Evolutionary conservation across 257 asterid species (phyloP).

Genomic region (Avicennia marina): DNA sequence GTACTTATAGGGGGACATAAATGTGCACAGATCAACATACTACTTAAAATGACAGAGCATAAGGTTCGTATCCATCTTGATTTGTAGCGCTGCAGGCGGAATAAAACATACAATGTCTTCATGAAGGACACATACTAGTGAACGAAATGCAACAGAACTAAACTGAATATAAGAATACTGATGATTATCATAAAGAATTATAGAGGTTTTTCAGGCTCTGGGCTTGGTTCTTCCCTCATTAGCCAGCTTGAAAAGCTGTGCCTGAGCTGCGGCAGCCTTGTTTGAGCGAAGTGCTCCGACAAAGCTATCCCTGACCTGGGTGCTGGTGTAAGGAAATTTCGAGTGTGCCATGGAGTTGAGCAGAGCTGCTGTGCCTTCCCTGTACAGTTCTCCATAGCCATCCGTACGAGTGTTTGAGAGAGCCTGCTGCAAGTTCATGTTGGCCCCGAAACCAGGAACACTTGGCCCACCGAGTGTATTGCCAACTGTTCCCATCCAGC

Average conservation of each 20-base stretch:
- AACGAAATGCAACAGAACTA: no score
- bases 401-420: conserved; percentile 59
- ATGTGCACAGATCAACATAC: no score
- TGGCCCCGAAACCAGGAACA: conserved; percentile 41
- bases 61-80: no score
- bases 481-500: conserved; percentile 51
- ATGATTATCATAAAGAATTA: no score
- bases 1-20: no score
- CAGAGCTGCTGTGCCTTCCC: conserved; percentile 86
- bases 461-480: conserved; percentile 34
- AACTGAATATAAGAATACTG: no score
- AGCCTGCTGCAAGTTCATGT: conserved; percentile 55
- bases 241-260: conserved; percentile 63
- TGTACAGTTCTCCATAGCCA: conserved; percentile 67
- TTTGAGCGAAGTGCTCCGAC: conserved; percentile 54
- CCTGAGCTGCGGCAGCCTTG: conserved; percentile 77
- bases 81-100: no score
- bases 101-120: no score
- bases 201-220: conserved; percentile 10
- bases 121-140: no score
- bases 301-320: conserved; percentile 61
- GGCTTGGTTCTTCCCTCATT: conserved; percentile 47
- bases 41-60: no score
- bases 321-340: conserved; percentile 55
- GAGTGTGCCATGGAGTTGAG: conserved; percentile 65